Evolutionary conservation across 257 asterid species (phyloP).

Genomic region (Nicotiana tomentosiformis): DNA sequence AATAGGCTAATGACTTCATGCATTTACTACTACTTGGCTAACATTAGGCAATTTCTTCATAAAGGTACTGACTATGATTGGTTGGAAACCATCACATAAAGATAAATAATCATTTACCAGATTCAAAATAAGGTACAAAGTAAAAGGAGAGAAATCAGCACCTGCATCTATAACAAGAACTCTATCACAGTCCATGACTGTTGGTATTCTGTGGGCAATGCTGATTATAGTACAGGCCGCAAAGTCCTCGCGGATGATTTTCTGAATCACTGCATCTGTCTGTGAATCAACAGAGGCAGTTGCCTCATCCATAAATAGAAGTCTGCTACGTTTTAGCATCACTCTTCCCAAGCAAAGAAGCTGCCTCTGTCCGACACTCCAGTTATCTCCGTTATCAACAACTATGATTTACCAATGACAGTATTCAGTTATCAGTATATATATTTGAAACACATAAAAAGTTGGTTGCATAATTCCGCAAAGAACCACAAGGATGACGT

Average conservation of each 20-base stretch:
- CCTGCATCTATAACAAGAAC: constrained; percentile 93
- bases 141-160: constrained; percentile 7
- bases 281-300: constrained; percentile 94
- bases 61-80: not conserved
- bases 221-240: constrained; percentile 80
- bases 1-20: not conserved
- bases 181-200: constrained; percentile 92
- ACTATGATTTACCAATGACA: constrained; percentile 27
- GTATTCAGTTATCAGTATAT: not conserved
- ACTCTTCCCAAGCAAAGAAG: constrained; percentile 94
- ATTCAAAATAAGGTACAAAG: not conserved
- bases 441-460: not conserved
- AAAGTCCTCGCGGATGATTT: constrained; percentile 86
- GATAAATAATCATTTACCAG: not conserved
- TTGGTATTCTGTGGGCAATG: constrained; percentile 96
- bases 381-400: constrained; percentile 82
- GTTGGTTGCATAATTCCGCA: not conserved
- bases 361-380: constrained; percentile 99
- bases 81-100: not conserved
- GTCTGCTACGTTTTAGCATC: constrained; percentile 79
- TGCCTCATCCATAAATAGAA: constrained; percentile 95
- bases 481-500: not conserved
- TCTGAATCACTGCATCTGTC: constrained; percentile 90
- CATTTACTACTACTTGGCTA: not conserved
- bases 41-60: not conserved